A percentile compares a stretch with the other conserved stretches of the same genome.
Conservation (phyloP, 2,329 filamentous ascomycete species). For the Epichloe typhina region DNA sequence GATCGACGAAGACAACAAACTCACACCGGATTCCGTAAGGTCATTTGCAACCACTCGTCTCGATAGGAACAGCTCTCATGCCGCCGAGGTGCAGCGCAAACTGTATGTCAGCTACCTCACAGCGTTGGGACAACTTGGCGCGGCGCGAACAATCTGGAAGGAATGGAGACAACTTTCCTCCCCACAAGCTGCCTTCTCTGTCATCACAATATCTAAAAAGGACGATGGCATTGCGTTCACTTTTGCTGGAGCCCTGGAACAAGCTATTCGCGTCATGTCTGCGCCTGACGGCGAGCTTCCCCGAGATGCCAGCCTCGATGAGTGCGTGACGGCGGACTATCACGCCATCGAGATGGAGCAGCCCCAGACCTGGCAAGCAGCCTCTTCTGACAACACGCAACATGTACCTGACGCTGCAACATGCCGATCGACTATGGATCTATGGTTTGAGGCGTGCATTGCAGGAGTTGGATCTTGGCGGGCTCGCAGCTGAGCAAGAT, state of each 20-base stretch:
- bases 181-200: not conserved
- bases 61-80: not conserved
- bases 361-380: not conserved
- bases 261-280: conserved; percentile 4
- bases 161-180: conserved; percentile 14
- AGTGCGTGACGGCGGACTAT: conserved; percentile 11
- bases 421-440: conserved; percentile 1
- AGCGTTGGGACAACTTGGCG: conserved; percentile 19
- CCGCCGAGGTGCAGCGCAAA: conserved; percentile 3
- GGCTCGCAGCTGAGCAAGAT: not conserved
- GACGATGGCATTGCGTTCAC: conserved; percentile 1
- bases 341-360: conserved; percentile 10
- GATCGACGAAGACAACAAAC: conserved; percentile 10
- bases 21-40: conserved; percentile 14
- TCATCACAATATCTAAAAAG: not conserved
- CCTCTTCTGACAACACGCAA: not conserved
- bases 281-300: not conserved
- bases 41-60: conserved; percentile 10
- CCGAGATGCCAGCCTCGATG: conserved; percentile 5
- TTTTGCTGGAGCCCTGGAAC: conserved; percentile 7
- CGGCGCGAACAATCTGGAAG: conserved; percentile 17
- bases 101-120: conserved; percentile 16
- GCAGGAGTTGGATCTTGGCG: not conserved
- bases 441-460: conserved; percentile 5
- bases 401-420: not conserved